Conservation (phyloP, 1,139 yeast genomes). For the Suhomyces atakaporum region DNA sequence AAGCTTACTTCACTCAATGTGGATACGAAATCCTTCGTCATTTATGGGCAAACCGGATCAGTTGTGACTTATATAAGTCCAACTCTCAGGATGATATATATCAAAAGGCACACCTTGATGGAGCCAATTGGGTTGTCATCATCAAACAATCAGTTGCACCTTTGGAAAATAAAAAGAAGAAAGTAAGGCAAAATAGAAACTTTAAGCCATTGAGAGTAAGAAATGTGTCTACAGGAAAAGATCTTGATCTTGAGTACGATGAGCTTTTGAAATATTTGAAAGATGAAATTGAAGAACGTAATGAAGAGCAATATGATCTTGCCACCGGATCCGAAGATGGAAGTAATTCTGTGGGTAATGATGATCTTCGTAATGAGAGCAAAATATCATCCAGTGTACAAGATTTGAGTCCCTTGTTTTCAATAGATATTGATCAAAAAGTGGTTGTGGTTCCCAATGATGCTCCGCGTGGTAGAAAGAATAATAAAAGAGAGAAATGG, state of each 20-base stretch:
- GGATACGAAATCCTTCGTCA: slow-evolving; percentile 63
- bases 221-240: slow-evolving; percentile 59
- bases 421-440: slow-evolving; percentile 54
- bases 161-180: slow-evolving; percentile 36
- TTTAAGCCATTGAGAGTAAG: slow-evolving; percentile 77
- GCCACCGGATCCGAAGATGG: slow-evolving; percentile 1
- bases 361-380: slow-evolving; percentile 14
- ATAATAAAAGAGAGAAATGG: slow-evolving; percentile 80
- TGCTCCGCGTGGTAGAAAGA: slow-evolving; percentile 71
- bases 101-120: slow-evolving; percentile 64
- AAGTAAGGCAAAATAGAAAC: slow-evolving; percentile 24
- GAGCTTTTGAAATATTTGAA: slow-evolving; percentile 58
- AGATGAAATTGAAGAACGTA: slow-evolving; percentile 38
- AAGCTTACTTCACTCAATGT: slow-evolving; percentile 51
- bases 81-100: slow-evolving; percentile 67
- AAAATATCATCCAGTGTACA: slow-evolving; percentile 12
- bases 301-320: slow-evolving; percentile 1
- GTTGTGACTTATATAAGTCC: slow-evolving; percentile 65
- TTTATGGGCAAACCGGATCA: slow-evolving; percentile 71
- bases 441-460: slow-evolving; percentile 66
- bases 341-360: slow-evolving; percentile 15
- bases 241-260: slow-evolving; percentile 67
- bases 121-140: slow-evolving; percentile 72
- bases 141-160: slow-evolving; percentile 59
- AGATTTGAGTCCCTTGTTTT: slow-evolving; percentile 31